A percentile compares a stretch with the other conserved stretches of the same genome.
phyloP scores from a whole-genome alignment of 108 stramenopile species.

The Nitzschia sp. region DNA sequence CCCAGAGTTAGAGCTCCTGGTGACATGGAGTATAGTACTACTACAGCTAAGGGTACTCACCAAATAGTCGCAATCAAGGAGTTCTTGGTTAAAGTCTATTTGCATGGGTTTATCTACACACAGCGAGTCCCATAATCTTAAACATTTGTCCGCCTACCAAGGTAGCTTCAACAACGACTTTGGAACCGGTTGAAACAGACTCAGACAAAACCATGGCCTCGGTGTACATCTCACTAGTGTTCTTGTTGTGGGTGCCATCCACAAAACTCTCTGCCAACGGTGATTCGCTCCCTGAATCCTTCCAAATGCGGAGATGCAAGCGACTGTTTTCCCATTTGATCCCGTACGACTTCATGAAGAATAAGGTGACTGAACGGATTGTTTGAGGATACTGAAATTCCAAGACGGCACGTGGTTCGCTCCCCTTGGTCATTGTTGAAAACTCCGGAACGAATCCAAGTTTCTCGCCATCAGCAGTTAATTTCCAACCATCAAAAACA shows the following conservation, averaged over 20 bases:
- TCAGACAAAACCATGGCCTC: slow-evolving; percentile 41
- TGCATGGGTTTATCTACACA: slow-evolving; percentile 58
- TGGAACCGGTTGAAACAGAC: slow-evolving; percentile 23
- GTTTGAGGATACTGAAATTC: slow-evolving; percentile 45
- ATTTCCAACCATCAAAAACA: slow-evolving; percentile 56
- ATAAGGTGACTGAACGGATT: slow-evolving; percentile 56
- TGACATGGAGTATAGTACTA: too few relatives aligned
- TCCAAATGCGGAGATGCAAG: slow-evolving; percentile 17
- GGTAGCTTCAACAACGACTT: slow-evolving; percentile 20
- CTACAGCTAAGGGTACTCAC: too few relatives aligned
- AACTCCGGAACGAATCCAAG: slow-evolving; percentile 56
- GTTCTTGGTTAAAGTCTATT: not conserved
- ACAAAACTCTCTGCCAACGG: slow-evolving; percentile 16
- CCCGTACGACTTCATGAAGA: slow-evolving; percentile 83
- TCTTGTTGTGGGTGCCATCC: slow-evolving; percentile 62
- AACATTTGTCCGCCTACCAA: slow-evolving; percentile 68
- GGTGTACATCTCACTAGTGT: slow-evolving; percentile 77
- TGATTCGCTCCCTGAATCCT: slow-evolving; percentile 9
- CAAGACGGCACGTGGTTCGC: slow-evolving; percentile 7
- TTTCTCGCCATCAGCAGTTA: slow-evolving; percentile 56
- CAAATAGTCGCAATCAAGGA: not conserved
- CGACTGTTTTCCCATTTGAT: slow-evolving; percentile 64
- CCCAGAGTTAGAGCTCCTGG: too few relatives aligned
- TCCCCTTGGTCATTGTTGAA: slow-evolving; percentile 20
- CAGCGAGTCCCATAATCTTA: slow-evolving; percentile 77